phyloP scores from a whole-genome alignment of 2,329 filamentous ascomycete species.

The Microcyclosporella mali region DNA sequence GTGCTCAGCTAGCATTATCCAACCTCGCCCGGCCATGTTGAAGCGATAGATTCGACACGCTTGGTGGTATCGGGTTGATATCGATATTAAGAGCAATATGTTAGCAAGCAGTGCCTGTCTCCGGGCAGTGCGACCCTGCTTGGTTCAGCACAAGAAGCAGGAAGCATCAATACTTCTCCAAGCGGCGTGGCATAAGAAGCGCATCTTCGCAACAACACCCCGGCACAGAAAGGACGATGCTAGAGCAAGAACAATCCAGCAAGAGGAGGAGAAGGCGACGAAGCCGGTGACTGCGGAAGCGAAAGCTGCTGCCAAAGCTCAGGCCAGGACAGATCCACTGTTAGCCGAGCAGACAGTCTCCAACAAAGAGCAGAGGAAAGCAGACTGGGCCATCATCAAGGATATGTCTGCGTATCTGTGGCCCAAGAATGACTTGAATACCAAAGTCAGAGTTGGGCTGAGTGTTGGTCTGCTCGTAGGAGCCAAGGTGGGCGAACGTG shows the following conservation, averaged over 20 bases:
- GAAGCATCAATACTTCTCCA: slow-evolving; percentile 12
- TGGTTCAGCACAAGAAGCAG: slow-evolving; percentile 6
- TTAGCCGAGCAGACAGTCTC: slow-evolving; percentile 59
- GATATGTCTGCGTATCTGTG: slow-evolving; percentile 96
- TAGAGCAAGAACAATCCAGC: slow-evolving; percentile 21
- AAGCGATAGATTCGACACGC: no score
- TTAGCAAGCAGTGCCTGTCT: slow-evolving; percentile 24
- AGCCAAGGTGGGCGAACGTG: slow-evolving; percentile 60
- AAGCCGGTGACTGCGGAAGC: slow-evolving; percentile 25
- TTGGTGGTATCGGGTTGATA: no score
- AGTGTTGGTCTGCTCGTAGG: slow-evolving; percentile 80
- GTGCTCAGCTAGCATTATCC: no score
- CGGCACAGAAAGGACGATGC: slow-evolving; percentile 40
- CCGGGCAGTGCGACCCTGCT: slow-evolving; percentile 17
- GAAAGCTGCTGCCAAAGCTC: slow-evolving; percentile 26
- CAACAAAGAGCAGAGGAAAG: slow-evolving; percentile 84
- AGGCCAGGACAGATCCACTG: slow-evolving; percentile 49
- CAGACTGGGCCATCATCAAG: slow-evolving; percentile 97
- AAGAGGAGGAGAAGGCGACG: slow-evolving; percentile 23
- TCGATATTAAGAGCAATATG: no score
- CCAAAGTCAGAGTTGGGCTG: slow-evolving; percentile 75
- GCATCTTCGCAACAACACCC: slow-evolving; percentile 41
- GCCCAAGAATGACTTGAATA: slow-evolving; percentile 80
- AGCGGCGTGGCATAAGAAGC: slow-evolving; percentile 21
- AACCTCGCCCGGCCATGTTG: no score